phyloP scores from a whole-genome alignment of 2,329 filamentous ascomycete genomes.

The Sarocladiaceae sp. region DNA sequence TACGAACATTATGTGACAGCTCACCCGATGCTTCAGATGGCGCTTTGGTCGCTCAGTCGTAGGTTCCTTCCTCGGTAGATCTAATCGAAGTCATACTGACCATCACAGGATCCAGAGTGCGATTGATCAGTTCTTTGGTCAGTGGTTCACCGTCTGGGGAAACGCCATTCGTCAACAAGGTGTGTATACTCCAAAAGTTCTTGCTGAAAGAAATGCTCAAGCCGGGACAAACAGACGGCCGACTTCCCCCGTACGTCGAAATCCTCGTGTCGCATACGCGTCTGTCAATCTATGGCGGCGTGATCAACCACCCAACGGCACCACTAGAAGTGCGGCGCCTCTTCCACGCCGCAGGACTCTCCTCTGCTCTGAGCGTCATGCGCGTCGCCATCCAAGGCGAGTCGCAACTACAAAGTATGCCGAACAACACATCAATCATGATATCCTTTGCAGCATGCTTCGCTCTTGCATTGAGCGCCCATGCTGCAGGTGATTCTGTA shows the following conservation, averaged over 20 bases:
- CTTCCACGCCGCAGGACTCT: slow-evolving; percentile 65
- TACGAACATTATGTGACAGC: slow-evolving; percentile 54
- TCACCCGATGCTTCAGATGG: slow-evolving; percentile 45
- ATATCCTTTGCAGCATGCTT: slow-evolving; percentile 69
- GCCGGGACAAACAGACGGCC: slow-evolving; percentile 33
- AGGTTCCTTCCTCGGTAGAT: slow-evolving; percentile 14
- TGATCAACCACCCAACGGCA: slow-evolving; percentile 68
- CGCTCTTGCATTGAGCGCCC: slow-evolving; percentile 56
- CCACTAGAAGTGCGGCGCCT: slow-evolving; percentile 65
- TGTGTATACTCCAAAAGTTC: slow-evolving; percentile 24
- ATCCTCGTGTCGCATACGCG: slow-evolving; percentile 68
- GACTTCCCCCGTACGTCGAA: slow-evolving; percentile 66
- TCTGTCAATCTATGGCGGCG: slow-evolving; percentile 66
- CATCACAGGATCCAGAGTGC: slow-evolving; percentile 43
- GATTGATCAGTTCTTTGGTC: slow-evolving; percentile 60
- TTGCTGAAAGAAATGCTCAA: no score
- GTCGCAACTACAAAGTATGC: slow-evolving; percentile 64
- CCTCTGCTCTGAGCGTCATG: slow-evolving; percentile 68
- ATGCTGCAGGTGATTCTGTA: slow-evolving; percentile 49
- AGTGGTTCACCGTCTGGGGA: slow-evolving; percentile 60
- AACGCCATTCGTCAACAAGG: slow-evolving; percentile 22
- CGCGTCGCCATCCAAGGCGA: slow-evolving; percentile 68
- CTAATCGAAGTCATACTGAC: slow-evolving; percentile 14
- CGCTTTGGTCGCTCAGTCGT: slow-evolving; percentile 46
- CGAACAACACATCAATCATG: slow-evolving; percentile 74